Base-by-base conservation (phyloP, 371 early-diverging fungal species). In the Mucor piriformis region DNA sequence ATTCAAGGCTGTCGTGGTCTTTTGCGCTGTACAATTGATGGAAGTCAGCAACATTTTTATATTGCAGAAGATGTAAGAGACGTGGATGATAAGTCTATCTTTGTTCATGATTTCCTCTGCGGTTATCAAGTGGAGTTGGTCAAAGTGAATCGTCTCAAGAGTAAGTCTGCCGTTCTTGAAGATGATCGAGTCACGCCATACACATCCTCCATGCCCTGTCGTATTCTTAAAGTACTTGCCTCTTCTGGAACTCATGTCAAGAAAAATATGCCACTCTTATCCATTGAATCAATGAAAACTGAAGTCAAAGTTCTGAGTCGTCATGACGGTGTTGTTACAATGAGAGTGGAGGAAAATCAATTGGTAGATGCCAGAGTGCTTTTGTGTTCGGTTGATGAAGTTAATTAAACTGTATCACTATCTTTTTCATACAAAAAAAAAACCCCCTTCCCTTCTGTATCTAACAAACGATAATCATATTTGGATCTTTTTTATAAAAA, bases 201-300 rank as follows among this genome's bases (percentile, higher is more conserved):
- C 64, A 85, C 81, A 15, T 80, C 91, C 1, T 85, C 88, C 1
- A 91, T 91, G 90, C 91, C 88, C 6, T 90, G 88, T 67, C 85
- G 85, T 38, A 80, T 88, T 33, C 73, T 89, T 33, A 79, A 82
- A 64, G 63, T 91, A 12, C 62, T 84, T 27, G 71, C 81, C 15
- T 75, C 84, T 23, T 63, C 76, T 4, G 88, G 89, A 1, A 66
- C 83, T 0, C 52, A 56, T 2, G 86, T 89, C 24, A 77, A 83
- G 56, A 83, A 83, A 67, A 86, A 87, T 27, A 82, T 81, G 38
- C 73, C 84, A 3, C 70, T 91, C 20, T 58, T 91, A 57, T 86
- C 87, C 0, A 83, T 91, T 57, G 91, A 91, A 64, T 83, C 85
- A 24, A 91, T 91, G 90, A 91, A 91, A 68, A 91, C 87, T 24